A percentile compares a stretch with the other conserved stretches of the same genome.
Evolutionary conservation across 1,139 yeast species (phyloP).

Genomic region (Saccharomycopsis crataegensis): DNA sequence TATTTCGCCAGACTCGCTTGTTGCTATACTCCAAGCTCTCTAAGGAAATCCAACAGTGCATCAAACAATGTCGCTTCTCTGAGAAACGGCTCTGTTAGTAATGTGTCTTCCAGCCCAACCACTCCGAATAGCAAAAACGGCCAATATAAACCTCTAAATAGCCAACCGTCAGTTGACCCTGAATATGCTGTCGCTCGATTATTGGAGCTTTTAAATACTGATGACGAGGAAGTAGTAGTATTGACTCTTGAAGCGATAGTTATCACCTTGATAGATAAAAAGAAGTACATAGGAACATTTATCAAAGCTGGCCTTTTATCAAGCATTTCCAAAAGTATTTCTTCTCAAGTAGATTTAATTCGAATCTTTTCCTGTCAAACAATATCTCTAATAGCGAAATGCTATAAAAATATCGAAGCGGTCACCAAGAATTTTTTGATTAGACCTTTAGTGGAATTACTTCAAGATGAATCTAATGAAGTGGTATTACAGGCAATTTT

Average conservation of each 20-base stretch:
- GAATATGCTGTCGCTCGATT: slow-evolving; percentile 12
- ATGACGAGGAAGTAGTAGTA: slow-evolving; percentile 14
- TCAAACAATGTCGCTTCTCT: neutral
- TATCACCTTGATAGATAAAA: slow-evolving; percentile 16
- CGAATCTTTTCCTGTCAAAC: slow-evolving; percentile 18
- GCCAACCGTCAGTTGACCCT: slow-evolving; percentile 6
- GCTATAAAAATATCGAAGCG: slow-evolving; percentile 13
- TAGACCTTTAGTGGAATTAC: slow-evolving; percentile 16
- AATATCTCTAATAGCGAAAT: slow-evolving; percentile 14
- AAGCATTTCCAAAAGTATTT: slow-evolving; percentile 7
- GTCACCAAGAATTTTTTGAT: slow-evolving; percentile 12
- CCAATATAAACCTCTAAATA: slow-evolving; percentile 3
- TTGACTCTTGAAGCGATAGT: slow-evolving; percentile 17
- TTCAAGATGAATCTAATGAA: slow-evolving; percentile 18
- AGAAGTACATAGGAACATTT: slow-evolving; percentile 9
- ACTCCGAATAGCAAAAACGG: too few species aligned
- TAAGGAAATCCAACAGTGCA: neutral
- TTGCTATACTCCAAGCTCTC: slow-evolving; percentile 4
- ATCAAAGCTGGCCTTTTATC: slow-evolving; percentile 13
- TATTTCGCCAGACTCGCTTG: slow-evolving; percentile 16
- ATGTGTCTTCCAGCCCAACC: neutral
- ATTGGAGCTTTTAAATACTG: slow-evolving; percentile 10
- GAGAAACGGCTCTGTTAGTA: neutral
- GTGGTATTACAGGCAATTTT: slow-evolving; percentile 19
- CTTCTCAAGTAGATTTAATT: slow-evolving; percentile 11